These are phyloP conservation scores for Adansonia grandidieri DNA, from an alignment of 441 rosid species.

Conservation along the genomic window DNA sequence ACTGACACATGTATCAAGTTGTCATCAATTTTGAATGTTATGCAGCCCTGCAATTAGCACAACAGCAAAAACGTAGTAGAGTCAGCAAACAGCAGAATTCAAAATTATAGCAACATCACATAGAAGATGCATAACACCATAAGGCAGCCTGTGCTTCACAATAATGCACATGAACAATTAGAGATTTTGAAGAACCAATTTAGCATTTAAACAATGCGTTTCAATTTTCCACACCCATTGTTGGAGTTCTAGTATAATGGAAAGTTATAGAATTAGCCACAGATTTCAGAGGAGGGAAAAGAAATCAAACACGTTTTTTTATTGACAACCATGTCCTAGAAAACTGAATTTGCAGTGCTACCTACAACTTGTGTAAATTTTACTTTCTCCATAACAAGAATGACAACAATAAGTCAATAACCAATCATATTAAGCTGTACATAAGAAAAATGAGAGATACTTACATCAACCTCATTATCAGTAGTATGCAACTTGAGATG, in stretches of 20 bases:
- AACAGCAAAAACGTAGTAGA: constrained; percentile 29
- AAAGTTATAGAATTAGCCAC: constrained; percentile 16
- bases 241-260: neutral
- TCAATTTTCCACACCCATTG: constrained; percentile 12
- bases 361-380: neutral
- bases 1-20: constrained; percentile 48
- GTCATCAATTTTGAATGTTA: constrained; percentile 64
- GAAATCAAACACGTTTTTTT: neutral
- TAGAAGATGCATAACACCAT: constrained; percentile 18
- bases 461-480: constrained; percentile 51
- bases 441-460: constrained; percentile 31
- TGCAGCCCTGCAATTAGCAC: constrained; percentile 53
- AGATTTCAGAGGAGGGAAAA: constrained; percentile 12
- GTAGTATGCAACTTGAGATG: constrained; percentile 46
- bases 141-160: neutral
- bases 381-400: neutral
- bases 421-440: neutral
- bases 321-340: neutral
- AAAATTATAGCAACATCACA: constrained; percentile 9
- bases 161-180: constrained; percentile 5
- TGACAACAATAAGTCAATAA: constrained; percentile 14
- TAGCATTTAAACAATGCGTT: neutral
- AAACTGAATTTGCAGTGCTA: neutral
- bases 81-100: neutral
- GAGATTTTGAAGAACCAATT: constrained; percentile 1